Percentiles rank a stretch among this genome's conserved stretches.
Evolutionary conservation across 208 protist species (phyloP).

Genomic region (Wallacemonas sp.): DNA sequence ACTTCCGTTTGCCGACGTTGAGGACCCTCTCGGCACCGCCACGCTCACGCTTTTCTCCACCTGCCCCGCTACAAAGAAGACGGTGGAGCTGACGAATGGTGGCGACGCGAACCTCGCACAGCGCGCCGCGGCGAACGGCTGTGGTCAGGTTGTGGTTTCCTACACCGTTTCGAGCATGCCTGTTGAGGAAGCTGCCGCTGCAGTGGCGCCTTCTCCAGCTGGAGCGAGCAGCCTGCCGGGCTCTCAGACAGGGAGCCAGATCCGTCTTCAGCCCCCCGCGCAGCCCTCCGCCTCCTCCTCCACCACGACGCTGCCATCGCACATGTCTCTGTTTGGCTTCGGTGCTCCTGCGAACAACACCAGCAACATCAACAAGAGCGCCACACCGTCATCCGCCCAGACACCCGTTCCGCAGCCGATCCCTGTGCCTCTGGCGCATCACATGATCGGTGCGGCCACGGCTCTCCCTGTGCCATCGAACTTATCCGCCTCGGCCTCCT

Average conservation of each 20-base stretch:
- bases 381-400: not conserved
- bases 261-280: not conserved
- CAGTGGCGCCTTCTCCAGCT: conserved; percentile 9
- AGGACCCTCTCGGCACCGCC: conserved; percentile 69
- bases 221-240: conserved; percentile 18
- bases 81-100: conserved; percentile 66
- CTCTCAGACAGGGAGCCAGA: not conserved
- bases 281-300: conserved; percentile 17
- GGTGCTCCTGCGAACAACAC: not conserved
- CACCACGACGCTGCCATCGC: conserved; percentile 16
- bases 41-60: conserved; percentile 69
- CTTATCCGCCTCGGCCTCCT: conserved; percentile 15
- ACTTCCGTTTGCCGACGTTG: conserved; percentile 44
- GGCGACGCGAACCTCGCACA: conserved; percentile 56
- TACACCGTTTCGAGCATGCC: conserved; percentile 45
- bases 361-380: not conserved
- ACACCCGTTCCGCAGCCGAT: conserved; percentile 18
- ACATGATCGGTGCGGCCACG: conserved; percentile 25
- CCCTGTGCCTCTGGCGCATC: conserved; percentile 23
- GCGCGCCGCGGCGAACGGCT: conserved; percentile 44
- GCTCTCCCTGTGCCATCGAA: conserved; percentile 14
- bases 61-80: conserved; percentile 24
- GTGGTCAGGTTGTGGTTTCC: conserved; percentile 51
- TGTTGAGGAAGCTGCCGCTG: not conserved
- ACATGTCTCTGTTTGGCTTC: conserved; percentile 18